These are phyloP conservation scores for Metschnikowia cubensis DNA, from an alignment of 805 yeast species.

Conservation along the genomic window DNA sequence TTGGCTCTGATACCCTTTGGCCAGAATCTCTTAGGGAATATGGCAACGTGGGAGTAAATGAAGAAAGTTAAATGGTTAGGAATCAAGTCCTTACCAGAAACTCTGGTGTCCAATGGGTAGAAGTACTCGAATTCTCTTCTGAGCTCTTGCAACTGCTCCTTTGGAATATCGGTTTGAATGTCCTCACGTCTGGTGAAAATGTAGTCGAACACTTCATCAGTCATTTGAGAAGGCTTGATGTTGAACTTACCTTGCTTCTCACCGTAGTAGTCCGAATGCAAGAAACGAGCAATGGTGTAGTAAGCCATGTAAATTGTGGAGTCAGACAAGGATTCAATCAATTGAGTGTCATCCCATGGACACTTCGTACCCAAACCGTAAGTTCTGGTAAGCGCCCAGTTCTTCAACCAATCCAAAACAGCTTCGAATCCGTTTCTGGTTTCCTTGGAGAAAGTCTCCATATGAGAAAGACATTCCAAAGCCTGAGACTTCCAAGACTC, in stretches of 20 bases:
- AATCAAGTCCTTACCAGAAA: constrained; percentile 95
- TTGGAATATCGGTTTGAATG: constrained; percentile 56
- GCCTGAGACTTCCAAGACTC: constrained; percentile 81
- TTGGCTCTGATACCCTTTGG: constrained; percentile 91
- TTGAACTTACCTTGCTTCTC: constrained; percentile 64
- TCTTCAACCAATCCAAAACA: constrained; percentile 91
- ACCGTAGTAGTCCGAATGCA: constrained; percentile 87
- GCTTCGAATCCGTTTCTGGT: constrained; percentile 90
- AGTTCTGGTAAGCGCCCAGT: constrained; percentile 97
- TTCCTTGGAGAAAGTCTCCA: constrained; percentile 80
- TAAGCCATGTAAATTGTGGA: constrained; percentile 94
- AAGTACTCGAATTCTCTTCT: constrained; percentile 96
- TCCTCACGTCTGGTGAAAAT: constrained; percentile 71
- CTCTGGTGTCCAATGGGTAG: constrained; percentile 88
- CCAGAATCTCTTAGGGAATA: constrained; percentile 90
- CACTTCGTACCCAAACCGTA: constrained; percentile 92
- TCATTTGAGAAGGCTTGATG: constrained; percentile 78
- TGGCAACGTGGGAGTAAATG: constrained; percentile 87
- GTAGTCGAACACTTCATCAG: constrained; percentile 90
- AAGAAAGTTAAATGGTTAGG: constrained; percentile 97
- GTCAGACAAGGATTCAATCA: constrained; percentile 93
- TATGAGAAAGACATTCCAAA: constrained; percentile 64
- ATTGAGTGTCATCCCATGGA: constrained; percentile 94
- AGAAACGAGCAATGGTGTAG: constrained; percentile 82
- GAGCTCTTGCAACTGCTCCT: constrained; percentile 61